A percentile compares a stretch with the other conserved stretches of the same genome.
Evolutionary conservation across 495 filamentous ascomycete species (phyloP).

Genomic region (Neurospora sp.): DNA sequence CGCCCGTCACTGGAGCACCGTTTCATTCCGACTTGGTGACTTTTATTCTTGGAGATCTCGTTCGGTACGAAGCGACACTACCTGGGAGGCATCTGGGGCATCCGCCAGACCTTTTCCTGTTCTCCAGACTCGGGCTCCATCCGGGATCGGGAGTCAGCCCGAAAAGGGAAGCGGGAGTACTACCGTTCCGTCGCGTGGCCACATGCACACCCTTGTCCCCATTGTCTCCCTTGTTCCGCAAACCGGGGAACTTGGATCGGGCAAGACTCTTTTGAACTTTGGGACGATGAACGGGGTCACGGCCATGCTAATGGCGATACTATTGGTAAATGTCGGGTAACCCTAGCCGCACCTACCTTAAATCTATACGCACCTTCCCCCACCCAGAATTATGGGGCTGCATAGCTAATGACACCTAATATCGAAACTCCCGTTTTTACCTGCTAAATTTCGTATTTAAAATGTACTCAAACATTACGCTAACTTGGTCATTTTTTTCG

Average conservation of each 20-base stretch:
- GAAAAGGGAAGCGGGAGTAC: neutral
- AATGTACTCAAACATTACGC: too few species aligned
- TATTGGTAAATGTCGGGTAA: too few species aligned
- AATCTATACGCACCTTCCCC: too few species aligned
- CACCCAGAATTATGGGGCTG: too few species aligned
- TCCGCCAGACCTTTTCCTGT: too few species aligned
- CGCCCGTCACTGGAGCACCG: neutral
- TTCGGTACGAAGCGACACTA: neutral
- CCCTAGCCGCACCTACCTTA: too few species aligned
- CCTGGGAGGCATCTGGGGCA: neutral
- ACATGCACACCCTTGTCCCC: neutral
- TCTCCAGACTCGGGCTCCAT: neutral
- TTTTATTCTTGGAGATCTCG: neutral
- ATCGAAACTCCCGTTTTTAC: too few species aligned
- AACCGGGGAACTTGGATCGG: neutral
- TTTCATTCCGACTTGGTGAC: neutral
- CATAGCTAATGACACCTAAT: too few species aligned
- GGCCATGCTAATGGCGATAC: neutral
- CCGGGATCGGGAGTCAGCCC: neutral
- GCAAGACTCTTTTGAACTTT: neutral
- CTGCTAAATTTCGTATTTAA: too few species aligned
- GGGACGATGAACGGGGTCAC: neutral
- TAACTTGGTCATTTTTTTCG: too few species aligned
- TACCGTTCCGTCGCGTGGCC: neutral
- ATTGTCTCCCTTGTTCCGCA: neutral